Evolutionary conservation across 2,329 filamentous ascomycete genomes (phyloP).

Genomic region (Penicillium sp.): DNA sequence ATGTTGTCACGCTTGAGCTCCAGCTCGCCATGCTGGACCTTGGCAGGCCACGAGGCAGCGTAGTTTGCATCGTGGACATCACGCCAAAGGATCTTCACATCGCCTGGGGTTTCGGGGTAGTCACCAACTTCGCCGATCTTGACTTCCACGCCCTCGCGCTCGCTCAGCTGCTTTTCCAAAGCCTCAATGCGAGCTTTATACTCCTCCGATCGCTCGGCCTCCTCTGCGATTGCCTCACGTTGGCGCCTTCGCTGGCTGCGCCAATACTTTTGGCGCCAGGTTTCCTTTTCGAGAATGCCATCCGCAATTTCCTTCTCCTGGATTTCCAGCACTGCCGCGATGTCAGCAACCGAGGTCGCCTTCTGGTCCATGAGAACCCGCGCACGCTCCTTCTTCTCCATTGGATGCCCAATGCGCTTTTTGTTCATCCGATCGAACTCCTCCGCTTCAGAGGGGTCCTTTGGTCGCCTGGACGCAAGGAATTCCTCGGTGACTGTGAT

Average conservation of each 20-base stretch:
- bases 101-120: constrained; percentile 22
- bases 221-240: constrained; percentile 23
- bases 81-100: constrained; percentile 44
- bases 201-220: constrained; percentile 17
- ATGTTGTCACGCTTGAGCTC: constrained; percentile 32
- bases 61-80: constrained; percentile 41
- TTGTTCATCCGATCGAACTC: constrained; percentile 37
- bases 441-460: constrained; percentile 35
- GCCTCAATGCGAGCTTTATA: constrained; percentile 22
- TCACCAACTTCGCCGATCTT: constrained; percentile 27
- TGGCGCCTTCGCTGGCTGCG: constrained; percentile 18
- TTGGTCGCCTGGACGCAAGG: constrained; percentile 35
- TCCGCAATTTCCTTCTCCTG: constrained; percentile 38
- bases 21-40: constrained; percentile 40
- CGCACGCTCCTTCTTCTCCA: constrained; percentile 47
- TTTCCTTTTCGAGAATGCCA: constrained; percentile 23
- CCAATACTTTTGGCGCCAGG: constrained; percentile 11
- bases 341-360: constrained; percentile 56
- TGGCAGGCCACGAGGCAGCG: constrained; percentile 40
- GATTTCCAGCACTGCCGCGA: constrained; percentile 51
- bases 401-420: constrained; percentile 39
- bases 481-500: constrained; percentile 42
- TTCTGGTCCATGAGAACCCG: constrained; percentile 57
- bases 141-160: constrained; percentile 14
- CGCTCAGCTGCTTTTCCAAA: constrained; percentile 14